Base-by-base conservation (phyloP, 441 rosid genomes). In the Raphanus hybrid region DNA sequence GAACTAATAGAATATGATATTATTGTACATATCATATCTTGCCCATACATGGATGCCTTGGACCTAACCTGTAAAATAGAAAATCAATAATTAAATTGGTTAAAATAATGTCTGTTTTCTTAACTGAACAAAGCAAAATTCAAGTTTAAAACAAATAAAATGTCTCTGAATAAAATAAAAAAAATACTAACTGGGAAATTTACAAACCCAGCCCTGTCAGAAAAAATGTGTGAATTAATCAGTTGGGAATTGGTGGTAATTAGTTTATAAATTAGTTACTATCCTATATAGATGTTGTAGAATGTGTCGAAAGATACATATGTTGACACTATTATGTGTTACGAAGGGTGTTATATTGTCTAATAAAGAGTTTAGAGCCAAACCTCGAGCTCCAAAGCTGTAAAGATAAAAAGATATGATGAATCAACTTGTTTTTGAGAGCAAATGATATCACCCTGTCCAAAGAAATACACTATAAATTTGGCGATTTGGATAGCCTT, bases 1-100 rank as follows among this genome's bases (percentile, higher is more conserved):
- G 72, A 69, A 68, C 61, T 16, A 54, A 54, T 54, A 54, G 10
- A 16, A 54, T 14, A 52, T n/a, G 54, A 45, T 43, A 52, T 15
- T 57, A 5, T 6, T 6, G 16, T 54, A 43, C n/a, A 11, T 43
- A 43, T 43, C 50, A 43, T 43, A 43, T 43, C 3, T 43, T 43
- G 50, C 11, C 11, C 5, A 43, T 16, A 10, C 9, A 8, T 18
- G 27, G 61, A 55, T 18, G 11, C 29, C 61, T 60, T 27, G 16
- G 64, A 58, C 63, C 14, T 5, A 58, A 23, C 34, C 34, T 58
- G 14, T 58, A 58, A 10, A 57, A 37, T 37, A 57, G 6, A 57
- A 57, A 57, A 18, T 18, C 12, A 20, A 57, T 3, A 26, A 57
- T 57, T 18, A 18, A 57, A 57, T 8, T 18, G 61, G 29, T 18